Evolutionary conservation across 768 basidiomycete genomes (phyloP).

Genomic region (Mrakia hoshinonis): DNA sequence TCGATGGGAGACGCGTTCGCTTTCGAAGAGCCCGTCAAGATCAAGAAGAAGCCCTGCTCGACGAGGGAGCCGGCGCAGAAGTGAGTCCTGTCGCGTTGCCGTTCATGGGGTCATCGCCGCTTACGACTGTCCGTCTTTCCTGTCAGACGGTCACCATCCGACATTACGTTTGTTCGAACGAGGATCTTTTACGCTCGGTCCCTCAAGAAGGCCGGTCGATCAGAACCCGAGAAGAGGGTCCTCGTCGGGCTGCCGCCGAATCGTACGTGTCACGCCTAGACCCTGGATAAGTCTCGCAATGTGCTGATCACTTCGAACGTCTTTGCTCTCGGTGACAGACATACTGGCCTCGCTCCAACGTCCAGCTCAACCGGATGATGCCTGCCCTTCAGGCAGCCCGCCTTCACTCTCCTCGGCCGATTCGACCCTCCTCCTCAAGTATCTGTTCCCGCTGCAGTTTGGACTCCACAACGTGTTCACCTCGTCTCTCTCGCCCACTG

Average conservation of each 20-base stretch:
- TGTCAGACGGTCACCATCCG: constrained; percentile 30
- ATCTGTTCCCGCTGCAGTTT: constrained; percentile 76
- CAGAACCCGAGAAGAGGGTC: constrained; percentile 49
- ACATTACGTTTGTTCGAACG: constrained; percentile 34
- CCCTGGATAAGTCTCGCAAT: background rate
- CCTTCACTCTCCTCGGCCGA: constrained; percentile 41
- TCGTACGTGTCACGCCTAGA: constrained; percentile 46
- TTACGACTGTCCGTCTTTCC: background rate
- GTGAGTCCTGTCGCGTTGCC: background rate
- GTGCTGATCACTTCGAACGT: no score
- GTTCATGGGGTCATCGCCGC: no score
- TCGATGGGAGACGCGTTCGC: background rate
- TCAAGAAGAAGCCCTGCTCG: background rate
- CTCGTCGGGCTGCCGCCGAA: constrained; percentile 58
- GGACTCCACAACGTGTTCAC: constrained; percentile 56
- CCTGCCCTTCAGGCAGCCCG: constrained; percentile 30
- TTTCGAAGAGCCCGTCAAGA: background rate
- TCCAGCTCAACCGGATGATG: constrained; percentile 34
- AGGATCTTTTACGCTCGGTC: constrained; percentile 61
- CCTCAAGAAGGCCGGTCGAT: constrained; percentile 16
- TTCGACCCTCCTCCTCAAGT: constrained; percentile 63
- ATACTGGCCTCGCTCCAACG: constrained; percentile 54
- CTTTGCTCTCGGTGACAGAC: constrained; percentile 54
- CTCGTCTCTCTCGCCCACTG: constrained; percentile 3
- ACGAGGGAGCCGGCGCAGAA: background rate